phyloP scores from a whole-genome alignment of 441 rosid species.

The Pelargonium fulgidum region DNA sequence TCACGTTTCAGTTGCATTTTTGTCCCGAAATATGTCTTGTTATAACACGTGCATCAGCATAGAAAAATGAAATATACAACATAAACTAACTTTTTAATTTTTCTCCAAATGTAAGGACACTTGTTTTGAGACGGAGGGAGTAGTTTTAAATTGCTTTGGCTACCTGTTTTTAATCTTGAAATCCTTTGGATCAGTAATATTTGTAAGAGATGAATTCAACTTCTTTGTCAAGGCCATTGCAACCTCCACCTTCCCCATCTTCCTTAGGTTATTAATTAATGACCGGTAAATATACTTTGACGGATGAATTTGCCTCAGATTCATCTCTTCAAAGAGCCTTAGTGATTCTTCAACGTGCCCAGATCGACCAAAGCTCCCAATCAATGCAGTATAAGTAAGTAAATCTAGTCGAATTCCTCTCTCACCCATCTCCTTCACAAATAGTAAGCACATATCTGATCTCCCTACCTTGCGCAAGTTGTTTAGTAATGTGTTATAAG shows the following conservation, averaged over 20 bases:
- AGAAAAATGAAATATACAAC: no score
- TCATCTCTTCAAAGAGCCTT: conserved; percentile 71
- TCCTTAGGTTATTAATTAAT: conserved; percentile 48
- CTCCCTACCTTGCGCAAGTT: conserved; percentile 62
- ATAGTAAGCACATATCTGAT: conserved; percentile 48
- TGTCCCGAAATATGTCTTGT: no score
- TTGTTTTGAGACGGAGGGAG: neutral
- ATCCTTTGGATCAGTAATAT: conserved; percentile 55
- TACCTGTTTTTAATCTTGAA: conserved; percentile 44
- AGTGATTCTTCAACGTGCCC: conserved; percentile 52
- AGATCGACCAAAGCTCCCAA: conserved; percentile 62
- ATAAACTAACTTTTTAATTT: neutral
- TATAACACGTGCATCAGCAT: no score
- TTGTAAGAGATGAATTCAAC: conserved; percentile 44
- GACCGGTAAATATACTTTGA: conserved; percentile 59
- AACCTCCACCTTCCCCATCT: conserved; percentile 48
- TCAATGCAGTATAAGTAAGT: conserved; percentile 70
- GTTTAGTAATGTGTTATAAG: conserved; percentile 66
- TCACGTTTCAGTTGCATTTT: no score
- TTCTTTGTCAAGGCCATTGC: conserved; percentile 48
- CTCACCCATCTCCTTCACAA: conserved; percentile 51
- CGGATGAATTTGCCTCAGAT: conserved; percentile 49
- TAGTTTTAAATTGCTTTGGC: neutral
- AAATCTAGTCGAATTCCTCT: conserved; percentile 58
- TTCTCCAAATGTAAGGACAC: neutral